Conservation (phyloP, 2,329 filamentous ascomycete species). For the Epichloe coenophiala region DNA sequence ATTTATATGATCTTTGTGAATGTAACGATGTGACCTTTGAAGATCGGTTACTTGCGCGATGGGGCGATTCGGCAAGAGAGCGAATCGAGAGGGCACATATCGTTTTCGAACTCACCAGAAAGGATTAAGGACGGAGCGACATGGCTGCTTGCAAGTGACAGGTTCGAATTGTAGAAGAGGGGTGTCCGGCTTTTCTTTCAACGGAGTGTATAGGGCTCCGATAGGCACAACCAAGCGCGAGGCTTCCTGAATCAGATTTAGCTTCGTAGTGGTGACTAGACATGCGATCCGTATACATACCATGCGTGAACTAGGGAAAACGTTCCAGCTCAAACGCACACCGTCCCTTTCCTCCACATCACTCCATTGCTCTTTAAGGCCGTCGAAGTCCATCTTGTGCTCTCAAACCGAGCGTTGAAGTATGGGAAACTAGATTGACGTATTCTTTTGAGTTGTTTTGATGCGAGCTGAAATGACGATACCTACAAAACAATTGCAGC, state of each 20-base stretch:
- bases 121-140: constrained; percentile 88
- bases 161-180: constrained; percentile 91
- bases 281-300: constrained; percentile 32
- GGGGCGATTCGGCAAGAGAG: not conserved
- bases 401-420: not conserved
- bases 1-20: not conserved
- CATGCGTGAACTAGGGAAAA: constrained; percentile 96
- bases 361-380: constrained; percentile 88
- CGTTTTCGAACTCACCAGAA: constrained; percentile 57
- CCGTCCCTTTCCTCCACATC: constrained; percentile 96
- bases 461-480: not conserved
- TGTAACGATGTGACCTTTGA: not conserved
- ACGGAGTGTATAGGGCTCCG: constrained; percentile 84
- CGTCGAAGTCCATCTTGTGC: constrained; percentile 71
- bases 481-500: not conserved
- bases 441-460: not conserved
- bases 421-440: not conserved
- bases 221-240: constrained; percentile 91
- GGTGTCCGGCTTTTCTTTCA: constrained; percentile 87
- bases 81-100: not conserved
- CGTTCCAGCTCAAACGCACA: constrained; percentile 94
- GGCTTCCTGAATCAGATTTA: constrained; percentile 52
- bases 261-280: not conserved
- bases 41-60: not conserved
- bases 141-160: constrained; percentile 91